These are phyloP conservation scores for Suhomyces prunicola DNA, from an alignment of 805 yeast genomes.

Conservation along the genomic window DNA sequence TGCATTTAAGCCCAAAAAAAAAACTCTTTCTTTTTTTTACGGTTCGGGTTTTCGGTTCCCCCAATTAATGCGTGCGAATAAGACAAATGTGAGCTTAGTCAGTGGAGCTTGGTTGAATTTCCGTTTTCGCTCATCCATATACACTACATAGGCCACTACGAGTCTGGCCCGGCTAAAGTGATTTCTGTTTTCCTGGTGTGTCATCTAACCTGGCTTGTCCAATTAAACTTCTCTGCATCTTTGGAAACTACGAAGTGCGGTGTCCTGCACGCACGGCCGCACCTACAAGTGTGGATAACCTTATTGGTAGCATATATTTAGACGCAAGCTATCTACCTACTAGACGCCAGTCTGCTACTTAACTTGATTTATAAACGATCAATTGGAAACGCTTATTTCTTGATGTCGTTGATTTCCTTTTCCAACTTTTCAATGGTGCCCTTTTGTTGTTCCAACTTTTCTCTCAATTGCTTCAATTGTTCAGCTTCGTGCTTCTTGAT, in stretches of 20 bases:
- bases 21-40: background rate
- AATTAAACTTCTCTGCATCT: background rate
- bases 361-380: background rate
- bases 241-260: background rate
- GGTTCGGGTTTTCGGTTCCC: background rate
- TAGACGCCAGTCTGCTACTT: background rate
- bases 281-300: background rate
- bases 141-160: background rate
- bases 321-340: background rate
- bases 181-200: too few species aligned
- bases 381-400: conserved; percentile 4
- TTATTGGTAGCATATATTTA: background rate
- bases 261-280: background rate
- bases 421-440: conserved; percentile 50
- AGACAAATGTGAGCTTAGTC: background rate
- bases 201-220: background rate
- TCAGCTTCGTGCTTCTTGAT: conserved; percentile 88
- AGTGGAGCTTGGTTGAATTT: background rate
- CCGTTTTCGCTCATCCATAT: background rate
- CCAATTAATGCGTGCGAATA: background rate
- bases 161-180: background rate
- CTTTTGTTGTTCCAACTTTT: conserved; percentile 74
- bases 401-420: conserved; percentile 40
- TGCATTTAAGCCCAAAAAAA: background rate
- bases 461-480: conserved; percentile 72